phyloP scores from a whole-genome alignment of 1,139 yeast genomes.

The Lizanozyma gosingica region DNA sequence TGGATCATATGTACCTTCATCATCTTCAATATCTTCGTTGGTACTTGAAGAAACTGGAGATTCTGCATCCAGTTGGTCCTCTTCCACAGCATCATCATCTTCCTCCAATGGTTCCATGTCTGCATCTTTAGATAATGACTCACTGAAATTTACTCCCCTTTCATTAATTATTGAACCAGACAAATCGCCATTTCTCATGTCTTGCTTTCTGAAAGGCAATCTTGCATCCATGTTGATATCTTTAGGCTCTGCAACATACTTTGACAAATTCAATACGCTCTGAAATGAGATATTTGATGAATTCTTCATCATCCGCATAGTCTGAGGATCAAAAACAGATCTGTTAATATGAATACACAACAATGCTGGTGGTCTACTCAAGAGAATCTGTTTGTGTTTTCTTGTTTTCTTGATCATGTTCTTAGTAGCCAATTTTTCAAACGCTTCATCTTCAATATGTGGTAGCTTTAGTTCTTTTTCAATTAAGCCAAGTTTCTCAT shows the following conservation, averaged over 20 bases:
- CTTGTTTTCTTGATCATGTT: constrained; percentile 68
- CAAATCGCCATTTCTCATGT: constrained; percentile 12
- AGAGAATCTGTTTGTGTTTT: constrained; percentile 73
- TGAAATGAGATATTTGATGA: constrained; percentile 78
- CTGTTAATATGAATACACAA: constrained; percentile 82
- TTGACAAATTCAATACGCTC: constrained; percentile 50
- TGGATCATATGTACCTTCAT: constrained; percentile 14
- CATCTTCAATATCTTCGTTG: constrained; percentile 2
- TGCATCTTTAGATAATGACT: not conserved
- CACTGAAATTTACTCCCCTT: not conserved
- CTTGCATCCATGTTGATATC: constrained; percentile 79
- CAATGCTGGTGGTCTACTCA: constrained; percentile 79
- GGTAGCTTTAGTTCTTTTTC: constrained; percentile 50
- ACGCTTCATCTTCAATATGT: constrained; percentile 72
- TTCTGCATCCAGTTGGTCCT: constrained; percentile 7
- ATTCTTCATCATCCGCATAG: constrained; percentile 77
- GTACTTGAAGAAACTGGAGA: constrained; percentile 1
- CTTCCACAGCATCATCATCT: constrained; percentile 7
- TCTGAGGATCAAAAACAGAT: constrained; percentile 82
- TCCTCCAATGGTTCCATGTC: constrained; percentile 15
- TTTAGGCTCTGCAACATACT: constrained; percentile 60
- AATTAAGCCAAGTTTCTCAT: constrained; percentile 45
- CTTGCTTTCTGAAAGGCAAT: constrained; percentile 59
- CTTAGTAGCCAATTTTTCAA: constrained; percentile 63
- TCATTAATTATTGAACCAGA: constrained; percentile 1